Percentiles rank a stretch among this genome's conserved stretches.
phyloP scores from a whole-genome alignment of 2,329 filamentous ascomycete genomes.

The Aureobasidium sp. region DNA sequence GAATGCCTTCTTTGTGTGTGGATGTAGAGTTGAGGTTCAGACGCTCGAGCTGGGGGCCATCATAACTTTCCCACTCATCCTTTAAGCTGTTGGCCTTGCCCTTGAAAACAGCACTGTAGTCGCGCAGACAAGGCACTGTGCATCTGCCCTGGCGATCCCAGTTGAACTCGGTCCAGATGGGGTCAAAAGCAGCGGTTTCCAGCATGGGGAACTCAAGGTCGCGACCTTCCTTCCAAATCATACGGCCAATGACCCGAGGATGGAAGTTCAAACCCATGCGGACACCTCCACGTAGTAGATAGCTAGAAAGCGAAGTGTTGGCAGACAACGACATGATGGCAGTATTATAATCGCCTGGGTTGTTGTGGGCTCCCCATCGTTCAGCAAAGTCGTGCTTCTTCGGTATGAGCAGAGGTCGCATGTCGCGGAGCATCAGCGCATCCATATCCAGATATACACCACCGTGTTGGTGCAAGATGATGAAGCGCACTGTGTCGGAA shows the following conservation, averaged over 20 bases:
- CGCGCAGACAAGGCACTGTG: constrained; percentile 48
- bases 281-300: constrained; percentile 49
- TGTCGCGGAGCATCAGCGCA: constrained; percentile 48
- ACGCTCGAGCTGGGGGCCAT: constrained; percentile 34
- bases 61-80: constrained; percentile 49
- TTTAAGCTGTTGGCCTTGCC: constrained; percentile 39
- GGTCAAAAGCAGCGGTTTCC: constrained; percentile 51
- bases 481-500: constrained; percentile 49
- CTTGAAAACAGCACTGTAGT: constrained; percentile 49
- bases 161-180: constrained; percentile 53
- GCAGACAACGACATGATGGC: constrained; percentile 50
- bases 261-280: constrained; percentile 54
- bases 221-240: constrained; percentile 50
- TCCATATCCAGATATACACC: constrained; percentile 53
- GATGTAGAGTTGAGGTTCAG: constrained; percentile 23
- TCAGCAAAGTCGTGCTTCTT: constrained; percentile 49
- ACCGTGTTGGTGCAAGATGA: constrained; percentile 48
- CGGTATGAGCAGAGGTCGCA: constrained; percentile 47
- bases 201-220: constrained; percentile 51
- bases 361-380: constrained; percentile 46
- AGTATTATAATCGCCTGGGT: constrained; percentile 51
- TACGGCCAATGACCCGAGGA: constrained; percentile 48
- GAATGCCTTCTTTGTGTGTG: not conserved
- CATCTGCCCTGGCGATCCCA: constrained; percentile 47
- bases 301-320: constrained; percentile 50